Evolutionary conservation across 805 yeast genomes (phyloP), one percentile per base, ranked within the genome.

Genomic region (Zygosaccharomyces kombuchaensis): DNA sequence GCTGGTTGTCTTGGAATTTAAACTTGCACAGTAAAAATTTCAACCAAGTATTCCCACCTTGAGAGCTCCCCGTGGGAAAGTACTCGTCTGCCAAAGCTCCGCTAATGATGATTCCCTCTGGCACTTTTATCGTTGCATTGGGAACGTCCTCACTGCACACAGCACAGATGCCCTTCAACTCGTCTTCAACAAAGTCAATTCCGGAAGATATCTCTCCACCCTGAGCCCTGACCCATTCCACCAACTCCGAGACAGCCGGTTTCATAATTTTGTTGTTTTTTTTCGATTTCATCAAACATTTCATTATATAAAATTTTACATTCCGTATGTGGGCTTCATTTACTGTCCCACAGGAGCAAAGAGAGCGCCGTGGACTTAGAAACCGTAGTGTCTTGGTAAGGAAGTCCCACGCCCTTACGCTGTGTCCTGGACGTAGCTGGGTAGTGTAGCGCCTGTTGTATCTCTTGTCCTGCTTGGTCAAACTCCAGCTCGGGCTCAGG

Each of bases 21-120:
- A 76, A 43, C 44, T 70, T 72, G 0, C 77, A 72, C 4, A 76
- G 39, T 0, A 74, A 45, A 4, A 76, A 51, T 37, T 73, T 68
- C 22, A 71, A 45, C 36, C 66, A 60, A 1, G 64, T 60, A 44
- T 73, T 74, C 3, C 56, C 55, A 17, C 62, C 57, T 2, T 37
- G 4, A 9, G 41, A 29, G 7, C 41, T 19, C 26, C 50, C 42
- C 1, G 21, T 19, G 21, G 55, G 58, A 51, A 70, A 63, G 12
- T 52, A 53, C 2, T 43, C 26, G 12, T 52, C 38, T 1, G 70
- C 56, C 4, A 65, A 36, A 0, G 47, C 48, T 2, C 57, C 54
- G 6, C 59, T 52, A 22, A 71, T 55, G 1, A 71, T 62, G n/a
- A 68, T 29, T 4, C 48, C 38, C 0, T 44, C 22, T 29, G 72